Evolutionary conservation across 169 alveolate species (phyloP).

Genomic region (Plasmodium reichenowi): DNA sequence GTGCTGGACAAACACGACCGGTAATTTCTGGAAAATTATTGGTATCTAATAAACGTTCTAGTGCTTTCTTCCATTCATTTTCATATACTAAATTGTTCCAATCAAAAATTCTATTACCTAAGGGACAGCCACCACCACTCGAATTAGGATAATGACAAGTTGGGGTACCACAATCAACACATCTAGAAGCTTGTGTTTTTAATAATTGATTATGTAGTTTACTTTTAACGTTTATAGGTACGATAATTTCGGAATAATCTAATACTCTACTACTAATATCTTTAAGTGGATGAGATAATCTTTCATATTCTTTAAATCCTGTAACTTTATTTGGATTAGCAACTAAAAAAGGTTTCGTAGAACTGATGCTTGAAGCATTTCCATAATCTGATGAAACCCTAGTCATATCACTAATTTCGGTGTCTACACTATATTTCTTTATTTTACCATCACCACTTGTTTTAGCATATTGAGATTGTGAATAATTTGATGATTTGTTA

Average conservation of each 20-base stretch:
- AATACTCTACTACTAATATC: constrained; percentile 73
- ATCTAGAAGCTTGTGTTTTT: constrained; percentile 84
- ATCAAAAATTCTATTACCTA: constrained; percentile 84
- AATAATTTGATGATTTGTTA: no score
- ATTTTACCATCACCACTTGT: neutral
- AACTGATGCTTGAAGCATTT: neutral
- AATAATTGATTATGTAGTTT: constrained; percentile 70
- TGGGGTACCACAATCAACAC: constrained; percentile 87
- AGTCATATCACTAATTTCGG: constrained; percentile 6
- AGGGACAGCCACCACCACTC: constrained; percentile 86
- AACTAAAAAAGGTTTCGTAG: constrained; percentile 68
- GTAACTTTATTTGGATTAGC: constrained; percentile 76
- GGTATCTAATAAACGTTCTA: constrained; percentile 83
- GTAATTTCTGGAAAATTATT: constrained; percentile 87
- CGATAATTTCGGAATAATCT: constrained; percentile 76
- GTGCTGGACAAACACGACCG: constrained; percentile 86
- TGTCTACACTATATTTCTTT: constrained; percentile 11
- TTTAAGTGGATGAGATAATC: constrained; percentile 74
- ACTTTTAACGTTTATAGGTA: constrained; percentile 73
- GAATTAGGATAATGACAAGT: constrained; percentile 82
- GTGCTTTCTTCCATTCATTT: constrained; percentile 83
- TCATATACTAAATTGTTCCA: constrained; percentile 83
- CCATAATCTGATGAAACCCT: neutral
- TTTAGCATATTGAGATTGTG: neutral
- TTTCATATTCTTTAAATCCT: constrained; percentile 76